Evolutionary conservation across 2,329 filamentous ascomycete species (phyloP), one percentile per base, ranked within the genome.

Genomic region (Exophiala dermatitidis): DNA sequence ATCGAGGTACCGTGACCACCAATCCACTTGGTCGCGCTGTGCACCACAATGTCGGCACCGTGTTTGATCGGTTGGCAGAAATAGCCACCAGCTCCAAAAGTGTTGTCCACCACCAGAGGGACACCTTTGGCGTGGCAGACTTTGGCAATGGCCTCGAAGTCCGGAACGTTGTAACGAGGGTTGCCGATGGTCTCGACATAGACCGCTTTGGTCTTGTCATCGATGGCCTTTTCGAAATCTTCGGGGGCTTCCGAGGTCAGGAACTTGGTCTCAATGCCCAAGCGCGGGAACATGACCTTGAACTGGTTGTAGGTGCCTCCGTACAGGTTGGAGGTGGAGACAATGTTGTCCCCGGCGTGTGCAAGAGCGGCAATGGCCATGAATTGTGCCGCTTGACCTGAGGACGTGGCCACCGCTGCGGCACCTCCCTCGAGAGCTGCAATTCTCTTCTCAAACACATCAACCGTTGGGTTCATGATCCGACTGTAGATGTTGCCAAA

Each of bases 401-500:
- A 93, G 0, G 88, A 76, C 41, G 88, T 79, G 2, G 88, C 68
- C 60, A 68, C 56, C 59, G 53, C 59, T 55, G 68, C 68, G 61
- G 88, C 83, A 65, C 93, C 93, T 32, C 90, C 91, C 73, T 98
- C 93, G 10, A 63, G 60, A 10, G 61, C 61, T 3, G 61, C 61
- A 37, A 63, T 58, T 47, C 61, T 54, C 77, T 96, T 94, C 74
- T 98, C 93, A 60, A 98, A 91, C 30, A 97, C 91, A 71, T 94
- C 91, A 62, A 91, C 86, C 0, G 91, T 97, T 2, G 91, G 87
- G 72, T 97, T 96, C 86, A 88, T 89, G 65, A 98, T 90, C 60
- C 93, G 88, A 70, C 85, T 93, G 79, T 98, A 98, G 71, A 97
- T 95, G 74, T 97, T 97, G 72, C 90, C 93, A 65, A 88, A 86